phyloP scores from a whole-genome alignment of 2,329 filamentous ascomycete species.

The Hortaea werneckii region DNA sequence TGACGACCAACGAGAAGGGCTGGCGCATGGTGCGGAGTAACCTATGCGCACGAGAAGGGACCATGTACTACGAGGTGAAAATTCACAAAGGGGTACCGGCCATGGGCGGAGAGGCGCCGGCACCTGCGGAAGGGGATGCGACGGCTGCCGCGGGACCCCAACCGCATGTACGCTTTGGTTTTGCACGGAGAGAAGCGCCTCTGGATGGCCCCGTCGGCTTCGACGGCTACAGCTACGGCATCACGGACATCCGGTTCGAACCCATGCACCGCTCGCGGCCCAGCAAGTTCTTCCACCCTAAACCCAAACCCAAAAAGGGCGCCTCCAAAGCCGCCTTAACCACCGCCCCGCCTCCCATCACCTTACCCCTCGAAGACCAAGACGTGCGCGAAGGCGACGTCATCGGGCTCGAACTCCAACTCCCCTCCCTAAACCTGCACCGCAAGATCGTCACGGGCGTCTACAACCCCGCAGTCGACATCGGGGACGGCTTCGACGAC shows the following conservation, averaged over 20 bases:
- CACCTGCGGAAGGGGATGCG: conserved; percentile 21
- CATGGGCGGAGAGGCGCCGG: conserved; percentile 17
- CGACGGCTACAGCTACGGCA: conserved; percentile 86
- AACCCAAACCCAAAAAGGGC: conserved; percentile 18
- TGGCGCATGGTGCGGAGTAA: conserved; percentile 89
- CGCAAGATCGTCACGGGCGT: conserved; percentile 77
- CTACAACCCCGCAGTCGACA: conserved; percentile 77
- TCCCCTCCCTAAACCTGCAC: conserved; percentile 77
- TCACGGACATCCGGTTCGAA: conserved; percentile 81
- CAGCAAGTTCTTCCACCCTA: conserved; percentile 61
- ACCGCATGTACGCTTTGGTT: conserved; percentile 68
- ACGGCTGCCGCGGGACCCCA: conserved; percentile 36
- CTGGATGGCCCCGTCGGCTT: conserved; percentile 77
- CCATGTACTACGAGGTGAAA: conserved; percentile 90
- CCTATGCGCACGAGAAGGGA: conserved; percentile 77
- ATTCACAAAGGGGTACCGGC: conserved; percentile 65
- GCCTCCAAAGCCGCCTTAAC: conserved; percentile 37
- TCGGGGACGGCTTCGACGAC: conserved; percentile 44
- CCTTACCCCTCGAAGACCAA: conserved; percentile 43
- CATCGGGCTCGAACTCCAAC: conserved; percentile 82
- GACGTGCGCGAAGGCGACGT: conserved; percentile 84
- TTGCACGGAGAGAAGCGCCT: conserved; percentile 69
- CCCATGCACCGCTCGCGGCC: conserved; percentile 89
- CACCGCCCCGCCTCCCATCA: conserved; percentile 37
- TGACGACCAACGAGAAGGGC: conserved; percentile 83